Evolutionary conservation across 768 basidiomycete species (phyloP).

Genomic region (Termitomyces sp.): DNA sequence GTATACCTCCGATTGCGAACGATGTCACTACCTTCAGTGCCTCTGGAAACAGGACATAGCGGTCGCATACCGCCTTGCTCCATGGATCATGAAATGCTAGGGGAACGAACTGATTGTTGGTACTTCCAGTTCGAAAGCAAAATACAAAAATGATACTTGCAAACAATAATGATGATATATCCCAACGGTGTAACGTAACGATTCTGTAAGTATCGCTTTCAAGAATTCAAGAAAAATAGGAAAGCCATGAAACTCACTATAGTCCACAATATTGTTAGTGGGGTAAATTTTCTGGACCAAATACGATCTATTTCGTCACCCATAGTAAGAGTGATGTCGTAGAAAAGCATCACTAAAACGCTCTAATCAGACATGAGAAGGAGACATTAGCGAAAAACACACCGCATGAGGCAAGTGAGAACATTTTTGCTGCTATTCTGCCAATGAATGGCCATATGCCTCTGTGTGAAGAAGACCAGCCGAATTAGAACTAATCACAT

Average conservation of each 20-base stretch:
- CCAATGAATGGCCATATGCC: not conserved
- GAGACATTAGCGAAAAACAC: not conserved
- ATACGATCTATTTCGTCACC: not conserved
- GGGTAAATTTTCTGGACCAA: not conserved
- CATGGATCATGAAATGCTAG: slow-evolving; percentile 16
- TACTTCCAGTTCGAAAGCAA: too few relatives aligned
- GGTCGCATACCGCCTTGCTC: slow-evolving; percentile 25
- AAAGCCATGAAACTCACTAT: not conserved
- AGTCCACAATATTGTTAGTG: not conserved
- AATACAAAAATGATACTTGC: slow-evolving; percentile 14
- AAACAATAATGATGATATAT: slow-evolving; percentile 28
- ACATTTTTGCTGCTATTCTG: not conserved
- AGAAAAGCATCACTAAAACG: slow-evolving; percentile 13
- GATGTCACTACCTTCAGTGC: slow-evolving; percentile 26
- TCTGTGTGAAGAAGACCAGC: not conserved
- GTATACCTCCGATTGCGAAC: slow-evolving; percentile 25
- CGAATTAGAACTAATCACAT: not conserved
- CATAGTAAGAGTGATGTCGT: not conserved
- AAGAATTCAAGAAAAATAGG: too few relatives aligned
- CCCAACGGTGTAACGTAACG: slow-evolving; percentile 30
- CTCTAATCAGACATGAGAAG: not conserved
- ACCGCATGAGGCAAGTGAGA: not conserved
- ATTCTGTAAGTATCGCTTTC: slow-evolving; percentile 17
- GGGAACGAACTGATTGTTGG: too few relatives aligned
- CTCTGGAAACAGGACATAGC: slow-evolving; percentile 29